Evolutionary conservation across 306 rosid species (phyloP).

Genomic region (Sechiopsis laciniata): DNA sequence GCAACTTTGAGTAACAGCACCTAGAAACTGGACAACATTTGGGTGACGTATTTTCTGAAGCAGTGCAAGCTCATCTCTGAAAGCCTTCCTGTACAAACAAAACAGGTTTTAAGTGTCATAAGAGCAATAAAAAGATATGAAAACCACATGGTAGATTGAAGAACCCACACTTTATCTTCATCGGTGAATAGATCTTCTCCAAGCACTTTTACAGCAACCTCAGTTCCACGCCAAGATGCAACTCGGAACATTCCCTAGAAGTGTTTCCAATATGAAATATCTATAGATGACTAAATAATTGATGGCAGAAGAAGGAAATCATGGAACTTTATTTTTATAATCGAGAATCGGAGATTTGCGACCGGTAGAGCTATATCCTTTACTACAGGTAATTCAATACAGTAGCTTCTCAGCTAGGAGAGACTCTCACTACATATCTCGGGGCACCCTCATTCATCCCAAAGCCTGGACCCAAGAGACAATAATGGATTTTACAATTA

Average conservation of each 20-base stretch:
- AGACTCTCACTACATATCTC: too few species aligned
- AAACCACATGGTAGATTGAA: conserved; percentile 2
- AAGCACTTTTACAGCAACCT: conserved; percentile 85
- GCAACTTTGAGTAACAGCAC: conserved; percentile 97
- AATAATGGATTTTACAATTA: too few species aligned
- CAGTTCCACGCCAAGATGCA: conserved; percentile 88
- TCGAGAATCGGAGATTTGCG: too few species aligned
- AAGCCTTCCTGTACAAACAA: conserved; percentile 64
- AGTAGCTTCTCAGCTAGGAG: too few species aligned
- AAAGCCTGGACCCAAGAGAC: too few species aligned
- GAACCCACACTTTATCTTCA: conserved; percentile 80
- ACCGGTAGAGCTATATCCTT: too few species aligned
- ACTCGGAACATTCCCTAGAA: conserved; percentile 73
- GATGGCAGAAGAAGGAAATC: background rate
- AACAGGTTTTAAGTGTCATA: conserved; percentile 17
- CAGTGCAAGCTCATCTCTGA: conserved; percentile 84
- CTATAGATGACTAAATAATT: background rate
- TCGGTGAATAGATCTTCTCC: conserved; percentile 56
- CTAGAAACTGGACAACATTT: conserved; percentile 92
- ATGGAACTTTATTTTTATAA: too few species aligned
- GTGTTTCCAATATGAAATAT: background rate
- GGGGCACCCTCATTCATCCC: too few species aligned
- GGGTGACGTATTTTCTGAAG: conserved; percentile 95
- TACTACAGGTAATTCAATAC: too few species aligned
- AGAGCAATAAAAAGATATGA: background rate